These are phyloP conservation scores for Euryodendron excelsum DNA, from an alignment of 148 eudicot genomes.

Conservation along the genomic window DNA sequence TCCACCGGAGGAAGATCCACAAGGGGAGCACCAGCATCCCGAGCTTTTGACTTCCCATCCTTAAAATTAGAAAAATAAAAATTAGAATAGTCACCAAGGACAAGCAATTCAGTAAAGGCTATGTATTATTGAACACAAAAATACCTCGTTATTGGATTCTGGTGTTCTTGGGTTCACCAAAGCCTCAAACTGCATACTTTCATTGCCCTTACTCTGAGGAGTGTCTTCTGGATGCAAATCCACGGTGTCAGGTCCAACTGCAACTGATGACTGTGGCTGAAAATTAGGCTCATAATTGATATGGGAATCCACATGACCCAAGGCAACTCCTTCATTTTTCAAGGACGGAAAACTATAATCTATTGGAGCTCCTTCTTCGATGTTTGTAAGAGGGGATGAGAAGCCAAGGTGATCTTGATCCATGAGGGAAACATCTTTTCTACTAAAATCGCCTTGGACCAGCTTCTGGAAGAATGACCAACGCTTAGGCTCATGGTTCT, in stretches of 20 bases:
- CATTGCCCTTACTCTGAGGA: conserved; percentile 33
- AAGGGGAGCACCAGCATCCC: conserved; percentile 43
- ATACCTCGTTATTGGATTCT: conserved; percentile 42
- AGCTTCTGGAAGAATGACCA: conserved; percentile 61
- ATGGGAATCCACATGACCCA: conserved; percentile 35
- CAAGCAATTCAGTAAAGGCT: background rate
- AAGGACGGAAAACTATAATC: conserved; percentile 35
- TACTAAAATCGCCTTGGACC: conserved; percentile 43
- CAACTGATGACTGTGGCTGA: conserved; percentile 26
- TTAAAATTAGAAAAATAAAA: conserved; percentile 12
- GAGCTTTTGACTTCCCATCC: conserved; percentile 31
- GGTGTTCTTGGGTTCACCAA: conserved; percentile 27
- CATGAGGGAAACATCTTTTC: conserved; percentile 52
- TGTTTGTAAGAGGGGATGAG: conserved; percentile 35
- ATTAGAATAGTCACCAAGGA: conserved; percentile 4
- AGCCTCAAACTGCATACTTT: conserved; percentile 33
- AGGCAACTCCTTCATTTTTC: conserved; percentile 31
- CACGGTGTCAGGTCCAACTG: conserved; percentile 32
- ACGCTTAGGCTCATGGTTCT: conserved; percentile 49
- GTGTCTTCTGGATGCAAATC: conserved; percentile 29
- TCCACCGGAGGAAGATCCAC: conserved; percentile 33
- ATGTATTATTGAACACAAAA: background rate
- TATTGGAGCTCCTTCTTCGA: conserved; percentile 32
- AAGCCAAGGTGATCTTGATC: conserved; percentile 58
- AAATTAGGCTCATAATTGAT: conserved; percentile 31